These are phyloP conservation scores for Trichoderma asperellum DNA, from an alignment of 2,329 filamentous ascomycete species.

Conservation along the genomic window DNA sequence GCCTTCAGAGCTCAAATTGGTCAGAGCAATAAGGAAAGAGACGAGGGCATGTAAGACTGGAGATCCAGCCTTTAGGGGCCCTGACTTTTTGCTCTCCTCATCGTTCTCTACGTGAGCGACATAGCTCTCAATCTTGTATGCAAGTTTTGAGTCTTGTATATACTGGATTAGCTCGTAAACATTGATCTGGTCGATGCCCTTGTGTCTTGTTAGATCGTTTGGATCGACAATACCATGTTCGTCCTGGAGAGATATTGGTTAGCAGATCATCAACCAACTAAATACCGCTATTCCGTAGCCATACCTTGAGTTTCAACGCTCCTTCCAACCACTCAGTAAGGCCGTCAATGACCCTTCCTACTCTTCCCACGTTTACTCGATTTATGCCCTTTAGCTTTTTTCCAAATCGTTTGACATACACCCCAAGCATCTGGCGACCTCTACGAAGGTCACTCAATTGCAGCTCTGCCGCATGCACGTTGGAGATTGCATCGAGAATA, in stretches of 20 bases:
- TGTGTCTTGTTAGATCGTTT: conserved; percentile 74
- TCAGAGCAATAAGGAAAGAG: conserved; percentile 76
- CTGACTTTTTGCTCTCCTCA: conserved; percentile 36
- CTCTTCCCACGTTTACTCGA: conserved; percentile 85
- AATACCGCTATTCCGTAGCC: conserved; percentile 14
- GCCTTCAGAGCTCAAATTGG: conserved; percentile 78
- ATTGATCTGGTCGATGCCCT: conserved; percentile 94
- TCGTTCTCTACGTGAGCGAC: conserved; percentile 63
- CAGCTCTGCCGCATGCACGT: conserved; percentile 81
- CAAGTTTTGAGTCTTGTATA: conserved; percentile 87
- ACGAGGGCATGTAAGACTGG: conserved; percentile 60
- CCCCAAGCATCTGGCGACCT: conserved; percentile 74
- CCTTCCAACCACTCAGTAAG: conserved; percentile 69
- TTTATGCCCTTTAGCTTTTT: conserved; percentile 90
- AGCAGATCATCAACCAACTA: neutral
- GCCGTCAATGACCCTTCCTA: conserved; percentile 81
- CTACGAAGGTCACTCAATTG: conserved; percentile 72
- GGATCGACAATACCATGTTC: conserved; percentile 71
- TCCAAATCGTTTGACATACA: conserved; percentile 86
- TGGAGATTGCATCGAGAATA: conserved; percentile 90
- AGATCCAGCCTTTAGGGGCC: conserved; percentile 38
- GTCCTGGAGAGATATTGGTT: conserved; percentile 33
- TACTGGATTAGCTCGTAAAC: conserved; percentile 86
- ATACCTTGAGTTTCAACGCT: conserved; percentile 54
- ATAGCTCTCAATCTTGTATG: conserved; percentile 93